phyloP scores from a whole-genome alignment of 768 basidiomycete species.

The Calocera cornea region DNA sequence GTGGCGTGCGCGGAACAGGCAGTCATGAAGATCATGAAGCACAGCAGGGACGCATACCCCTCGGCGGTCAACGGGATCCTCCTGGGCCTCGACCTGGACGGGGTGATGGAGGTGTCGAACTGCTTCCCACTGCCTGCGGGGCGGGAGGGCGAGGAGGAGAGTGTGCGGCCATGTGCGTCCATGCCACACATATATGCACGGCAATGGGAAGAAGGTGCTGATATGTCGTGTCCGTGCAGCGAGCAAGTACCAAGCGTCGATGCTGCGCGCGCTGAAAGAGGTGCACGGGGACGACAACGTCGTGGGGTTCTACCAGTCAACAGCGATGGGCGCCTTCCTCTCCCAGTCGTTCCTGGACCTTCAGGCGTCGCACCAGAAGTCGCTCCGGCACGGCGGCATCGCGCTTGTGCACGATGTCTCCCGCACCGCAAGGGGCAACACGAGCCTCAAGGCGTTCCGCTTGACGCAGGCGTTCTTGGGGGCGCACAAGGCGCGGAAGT shows the following conservation, averaged over 20 bases:
- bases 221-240: too few relatives aligned
- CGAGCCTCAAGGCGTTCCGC: constrained; percentile 79
- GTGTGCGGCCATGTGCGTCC: constrained; percentile 44
- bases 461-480: constrained; percentile 67
- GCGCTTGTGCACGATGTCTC: constrained; percentile 76
- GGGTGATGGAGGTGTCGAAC: constrained; percentile 79
- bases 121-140: constrained; percentile 73
- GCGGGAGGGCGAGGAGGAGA: constrained; percentile 61
- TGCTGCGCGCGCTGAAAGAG: constrained; percentile 79
- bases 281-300: constrained; percentile 84
- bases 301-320: constrained; percentile 89
- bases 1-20: constrained; percentile 38
- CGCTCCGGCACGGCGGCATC: constrained; percentile 71
- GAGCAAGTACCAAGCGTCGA: constrained; percentile 60
- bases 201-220: too few relatives aligned
- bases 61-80: constrained; percentile 71
- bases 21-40: constrained; percentile 86
- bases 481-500: constrained; percentile 69
- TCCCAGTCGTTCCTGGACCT: constrained; percentile 69
- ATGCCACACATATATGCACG: neutral
- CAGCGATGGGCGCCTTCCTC: constrained; percentile 71
- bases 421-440: constrained; percentile 65
- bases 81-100: constrained; percentile 85
- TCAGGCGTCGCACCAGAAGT: constrained; percentile 74
- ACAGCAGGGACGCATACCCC: constrained; percentile 63